These are phyloP conservation scores for Penicillium occitanis DNA, from an alignment of 2,329 filamentous ascomycete genomes.

Conservation along the genomic window DNA sequence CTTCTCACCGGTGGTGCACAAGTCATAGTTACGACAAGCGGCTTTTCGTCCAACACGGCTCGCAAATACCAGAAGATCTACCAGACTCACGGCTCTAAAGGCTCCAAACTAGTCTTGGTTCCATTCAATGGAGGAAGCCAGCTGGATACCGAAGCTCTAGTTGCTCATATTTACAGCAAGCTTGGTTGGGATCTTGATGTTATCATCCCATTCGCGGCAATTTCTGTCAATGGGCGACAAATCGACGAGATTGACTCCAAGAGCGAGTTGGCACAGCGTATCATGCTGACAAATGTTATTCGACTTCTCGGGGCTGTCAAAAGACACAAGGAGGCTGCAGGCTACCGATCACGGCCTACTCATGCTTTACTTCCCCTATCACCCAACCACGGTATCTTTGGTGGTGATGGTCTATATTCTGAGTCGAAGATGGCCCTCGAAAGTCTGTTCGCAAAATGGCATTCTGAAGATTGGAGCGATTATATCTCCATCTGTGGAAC, in stretches of 20 bases:
- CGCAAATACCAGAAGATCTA: slow-evolving; percentile 99
- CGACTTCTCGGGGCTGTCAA: slow-evolving; percentile 90
- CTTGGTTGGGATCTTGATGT: slow-evolving; percentile 98
- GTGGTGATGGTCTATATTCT: slow-evolving; percentile 95
- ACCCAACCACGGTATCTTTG: slow-evolving; percentile 97
- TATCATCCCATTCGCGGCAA: slow-evolving; percentile 93
- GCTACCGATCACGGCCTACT: slow-evolving; percentile 90
- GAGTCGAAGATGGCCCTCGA: slow-evolving; percentile 97
- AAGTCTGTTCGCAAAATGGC: slow-evolving; percentile 97
- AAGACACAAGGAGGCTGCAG: slow-evolving; percentile 78
- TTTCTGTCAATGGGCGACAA: slow-evolving; percentile 94
- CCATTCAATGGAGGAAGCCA: slow-evolving; percentile 99
- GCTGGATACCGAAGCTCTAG: slow-evolving; percentile 67
- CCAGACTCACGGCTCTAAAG: slow-evolving; percentile 84
- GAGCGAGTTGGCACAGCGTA: slow-evolving; percentile 94
- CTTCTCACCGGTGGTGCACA: slow-evolving; percentile 94
- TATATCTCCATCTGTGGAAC: slow-evolving; percentile 98
- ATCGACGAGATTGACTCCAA: slow-evolving; percentile 96
- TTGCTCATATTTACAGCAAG: slow-evolving; percentile 93
- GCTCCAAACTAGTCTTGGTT: slow-evolving; percentile 94
- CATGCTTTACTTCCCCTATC: slow-evolving; percentile 95
- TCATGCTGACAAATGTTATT: slow-evolving; percentile 96
- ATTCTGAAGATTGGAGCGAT: slow-evolving; percentile 94
- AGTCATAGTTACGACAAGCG: slow-evolving; percentile 92
- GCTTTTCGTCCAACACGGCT: slow-evolving; percentile 93